Base-by-base conservation (phyloP, 495 filamentous ascomycete species). In the Melanomma pulvis-pyrius region DNA sequence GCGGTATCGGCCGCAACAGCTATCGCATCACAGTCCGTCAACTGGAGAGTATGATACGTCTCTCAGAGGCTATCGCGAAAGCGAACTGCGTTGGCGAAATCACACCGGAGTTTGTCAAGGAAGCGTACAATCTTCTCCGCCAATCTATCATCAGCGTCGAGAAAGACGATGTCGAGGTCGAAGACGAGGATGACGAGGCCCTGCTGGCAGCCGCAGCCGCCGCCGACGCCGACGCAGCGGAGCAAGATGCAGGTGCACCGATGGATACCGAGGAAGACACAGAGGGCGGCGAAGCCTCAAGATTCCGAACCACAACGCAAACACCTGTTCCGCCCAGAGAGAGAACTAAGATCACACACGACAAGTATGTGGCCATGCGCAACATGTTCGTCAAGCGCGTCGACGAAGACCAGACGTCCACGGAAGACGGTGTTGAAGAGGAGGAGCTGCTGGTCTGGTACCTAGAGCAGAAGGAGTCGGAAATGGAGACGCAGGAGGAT, bases 1-100 rank as follows among this genome's bases (percentile, higher is more conserved):
- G 94, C 34, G 93, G 93, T 25, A 87, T 94, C 55, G 94, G 94
- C 32, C 81, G 92, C 59, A 97, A 96, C 73, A 91, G 87, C 49
- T 99, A 98, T 82, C 87, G 94, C 66, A 98, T 99, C 75, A 99
- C 94, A 0, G 96, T 98, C 41, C 83, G 94, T 70, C 94, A 99
- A 77, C 83, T 99, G 17, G 94, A 99, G 76, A 93, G 90, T 63
- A 83, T 99, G 80, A 96, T 99, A 59, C 91, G 94, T 39, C 77
- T 99, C 57, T 92, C 88, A 49, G 94, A 99, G 79, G 94, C 93
- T 6, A 96, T 99, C 59, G 96, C 94, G 51, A 97, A 97, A 76
- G 91, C 90, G 41, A 98, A 96, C 74, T 98, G 94, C 76, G 91
- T 97, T 30, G 92, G 93, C 73, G 92, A 97, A 67, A 87, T 99